Conservation (phyloP, 345 rosid genomes). For the Isatis tinctoria region DNA sequence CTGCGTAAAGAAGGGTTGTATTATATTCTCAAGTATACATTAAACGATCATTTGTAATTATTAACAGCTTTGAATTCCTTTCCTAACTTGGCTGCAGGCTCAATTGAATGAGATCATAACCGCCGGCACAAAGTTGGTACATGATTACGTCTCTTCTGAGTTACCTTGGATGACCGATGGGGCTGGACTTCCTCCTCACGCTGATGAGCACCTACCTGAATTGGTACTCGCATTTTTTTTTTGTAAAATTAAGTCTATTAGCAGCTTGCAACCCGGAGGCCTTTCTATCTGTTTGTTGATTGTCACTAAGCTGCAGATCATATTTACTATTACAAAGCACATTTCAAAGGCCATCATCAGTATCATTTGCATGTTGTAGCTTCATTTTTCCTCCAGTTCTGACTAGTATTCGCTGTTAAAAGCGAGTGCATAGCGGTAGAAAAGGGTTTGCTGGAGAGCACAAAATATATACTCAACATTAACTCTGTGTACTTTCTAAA, state of each 20-base stretch:
- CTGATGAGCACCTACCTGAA: conserved; percentile 66
- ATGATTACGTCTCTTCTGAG: conserved; percentile 51
- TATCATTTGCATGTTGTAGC: conserved; percentile 6
- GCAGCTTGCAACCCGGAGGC: not conserved
- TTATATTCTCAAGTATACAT: not conserved
- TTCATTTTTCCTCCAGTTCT: not conserved
- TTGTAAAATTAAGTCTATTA: not conserved
- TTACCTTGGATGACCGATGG: conserved; percentile 98
- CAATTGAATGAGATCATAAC: conserved; percentile 87
- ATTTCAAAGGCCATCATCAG: not conserved
- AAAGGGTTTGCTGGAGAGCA: not conserved
- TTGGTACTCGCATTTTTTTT: conserved; percentile 43
- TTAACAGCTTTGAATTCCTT: not conserved
- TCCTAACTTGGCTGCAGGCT: conserved; percentile 46
- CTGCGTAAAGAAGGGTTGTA: not conserved
- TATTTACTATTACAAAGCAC: not conserved
- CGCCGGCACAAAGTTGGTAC: conserved; percentile 45
- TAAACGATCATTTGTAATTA: not conserved
- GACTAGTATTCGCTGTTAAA: not conserved
- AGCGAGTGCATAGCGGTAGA: not conserved
- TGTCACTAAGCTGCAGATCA: not conserved
- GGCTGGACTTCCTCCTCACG: conserved; percentile 85
- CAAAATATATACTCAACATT: not conserved
- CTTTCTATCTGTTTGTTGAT: not conserved
- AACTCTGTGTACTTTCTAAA: conserved; percentile 11